phyloP scores from a whole-genome alignment of 2,329 filamentous ascomycete species.

The Ophiosphaerella herpotricha region DNA sequence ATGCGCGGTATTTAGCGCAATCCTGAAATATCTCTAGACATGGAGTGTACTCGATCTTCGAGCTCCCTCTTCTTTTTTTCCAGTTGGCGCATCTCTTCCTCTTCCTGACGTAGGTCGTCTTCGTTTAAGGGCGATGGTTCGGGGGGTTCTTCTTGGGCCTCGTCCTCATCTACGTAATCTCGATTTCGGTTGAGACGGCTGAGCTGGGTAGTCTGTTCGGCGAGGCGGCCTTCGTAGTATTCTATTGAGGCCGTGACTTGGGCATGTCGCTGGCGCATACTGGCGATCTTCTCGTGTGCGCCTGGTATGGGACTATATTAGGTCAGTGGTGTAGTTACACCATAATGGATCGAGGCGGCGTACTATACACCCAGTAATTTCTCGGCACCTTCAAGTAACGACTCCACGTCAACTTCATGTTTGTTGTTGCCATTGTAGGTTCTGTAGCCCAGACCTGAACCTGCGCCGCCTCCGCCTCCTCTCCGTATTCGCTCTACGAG shows the following conservation, averaged over 20 bases:
- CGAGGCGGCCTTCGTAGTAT: constrained; percentile 80
- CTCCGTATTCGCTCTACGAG: constrained; percentile 79
- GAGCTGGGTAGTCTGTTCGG: constrained; percentile 74
- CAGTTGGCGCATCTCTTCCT: constrained; percentile 68
- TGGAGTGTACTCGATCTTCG: constrained; percentile 67
- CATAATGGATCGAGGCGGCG: constrained; percentile 26
- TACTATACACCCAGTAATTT: constrained; percentile 87
- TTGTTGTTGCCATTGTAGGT: constrained; percentile 53
- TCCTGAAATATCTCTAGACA: constrained; percentile 70
- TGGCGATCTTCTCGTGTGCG: constrained; percentile 74
- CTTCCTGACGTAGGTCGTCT: constrained; percentile 70
- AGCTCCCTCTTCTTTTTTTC: constrained; percentile 66
- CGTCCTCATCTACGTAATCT: constrained; percentile 61
- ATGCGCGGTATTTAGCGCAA: constrained; percentile 43
- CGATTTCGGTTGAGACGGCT: constrained; percentile 69
- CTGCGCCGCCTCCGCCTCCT: constrained; percentile 60
- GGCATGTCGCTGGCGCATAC: constrained; percentile 71
- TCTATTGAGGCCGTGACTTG: constrained; percentile 74
- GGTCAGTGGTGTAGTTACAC: constrained; percentile 8
- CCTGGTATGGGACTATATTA: constrained; percentile 70
- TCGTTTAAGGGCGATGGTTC: constrained; percentile 62
- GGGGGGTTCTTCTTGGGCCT: constrained; percentile 46
- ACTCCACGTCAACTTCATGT: constrained; percentile 82
- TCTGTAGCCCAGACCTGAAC: constrained; percentile 52
- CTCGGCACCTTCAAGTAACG: constrained; percentile 83